Evolutionary conservation across 2,329 filamentous ascomycete genomes (phyloP), one percentile per base, ranked within the genome.

Genomic region (Penicillium sp.): DNA sequence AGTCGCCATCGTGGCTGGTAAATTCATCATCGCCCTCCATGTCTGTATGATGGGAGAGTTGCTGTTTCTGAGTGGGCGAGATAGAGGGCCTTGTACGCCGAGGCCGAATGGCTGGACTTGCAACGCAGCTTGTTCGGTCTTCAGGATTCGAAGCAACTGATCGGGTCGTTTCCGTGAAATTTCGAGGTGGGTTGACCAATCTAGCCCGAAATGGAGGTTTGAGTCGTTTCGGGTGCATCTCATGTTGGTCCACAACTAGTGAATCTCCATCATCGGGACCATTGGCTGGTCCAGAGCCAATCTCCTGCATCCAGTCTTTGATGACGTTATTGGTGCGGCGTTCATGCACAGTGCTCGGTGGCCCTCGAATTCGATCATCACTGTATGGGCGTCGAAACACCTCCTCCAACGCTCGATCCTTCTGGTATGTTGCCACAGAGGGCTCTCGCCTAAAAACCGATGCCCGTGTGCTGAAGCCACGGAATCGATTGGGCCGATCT

Each of bases 11-110:
- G 53, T 91, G 89, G 4, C 89, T 92, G 12, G 89, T 82, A n/a
- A 92, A 78, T 71, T 97, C 92, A 65, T 96, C 92, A 66, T 97
- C 92, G 0, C 91, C 90, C 68, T 96, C 91, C 7, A 87, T 90
- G 66, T 94, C 90, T 0, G 89, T 91, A 55, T 91, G 86, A 66
- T 76, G 81, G 41, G 80, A 76, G 38, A 78, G 60, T 56, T 81
- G 71, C 55, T 78, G 69, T 43, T 70, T 73, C 49, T 68, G 72
- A n/a, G 71, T 63, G 5, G 61, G 63, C 10, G 66, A 61, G 64
- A 68, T 3, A 63, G 67, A 58, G 9, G 53, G 55, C 42, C 65
- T 59, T 26, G 59, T 53, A 36, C 72, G 67, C 17, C 74, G 73
- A 38, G 75, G 75, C 11, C 74, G 70, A 28, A 67, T 72, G 17